Conservation (phyloP, 805 yeast species). For the Saturnispora dispora region DNA sequence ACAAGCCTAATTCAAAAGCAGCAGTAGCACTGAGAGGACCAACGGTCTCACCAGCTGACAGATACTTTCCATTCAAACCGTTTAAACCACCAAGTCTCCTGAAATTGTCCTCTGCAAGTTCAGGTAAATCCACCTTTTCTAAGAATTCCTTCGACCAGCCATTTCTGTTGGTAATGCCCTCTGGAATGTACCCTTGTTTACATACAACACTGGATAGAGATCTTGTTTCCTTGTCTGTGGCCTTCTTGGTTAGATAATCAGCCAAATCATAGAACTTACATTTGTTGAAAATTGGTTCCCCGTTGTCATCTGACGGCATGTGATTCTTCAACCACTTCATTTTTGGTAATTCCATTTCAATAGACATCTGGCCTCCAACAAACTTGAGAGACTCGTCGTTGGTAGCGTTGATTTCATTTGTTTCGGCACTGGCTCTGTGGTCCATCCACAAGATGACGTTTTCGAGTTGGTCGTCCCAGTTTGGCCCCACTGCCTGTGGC, state of each 20-base stretch:
- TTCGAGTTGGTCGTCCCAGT: slow-evolving; percentile 60
- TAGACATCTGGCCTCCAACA: slow-evolving; percentile 96
- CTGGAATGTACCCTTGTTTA: slow-evolving; percentile 90
- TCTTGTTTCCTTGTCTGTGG: slow-evolving; percentile 81
- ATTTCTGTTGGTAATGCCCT: slow-evolving; percentile 81
- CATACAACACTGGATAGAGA: slow-evolving; percentile 88
- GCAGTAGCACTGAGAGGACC: slow-evolving; percentile 60
- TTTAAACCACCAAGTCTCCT: slow-evolving; percentile 77
- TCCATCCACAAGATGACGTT: slow-evolving; percentile 97
- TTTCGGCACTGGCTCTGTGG: slow-evolving; percentile 83
- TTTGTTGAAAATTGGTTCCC: slow-evolving; percentile 33
- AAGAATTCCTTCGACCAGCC: slow-evolving; percentile 91
- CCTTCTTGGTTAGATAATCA: slow-evolving; percentile 84
- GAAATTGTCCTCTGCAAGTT: slow-evolving; percentile 69
- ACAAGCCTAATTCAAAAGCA: slow-evolving; percentile 77
- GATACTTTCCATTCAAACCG: slow-evolving; percentile 58
- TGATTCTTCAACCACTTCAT: slow-evolving; percentile 92
- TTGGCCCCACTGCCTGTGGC: slow-evolving; percentile 90
- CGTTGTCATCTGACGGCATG: slow-evolving; percentile 42
- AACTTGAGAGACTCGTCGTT: slow-evolving; percentile 73
- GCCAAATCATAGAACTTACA: slow-evolving; percentile 88
- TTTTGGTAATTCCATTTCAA: slow-evolving; percentile 97
- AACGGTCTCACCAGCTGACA: slow-evolving; percentile 84
- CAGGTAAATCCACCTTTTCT: slow-evolving; percentile 57
- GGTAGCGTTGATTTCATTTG: slow-evolving; percentile 71